These are phyloP conservation scores for Mycena venus DNA, from an alignment of 768 basidiomycete genomes.

Conservation along the genomic window DNA sequence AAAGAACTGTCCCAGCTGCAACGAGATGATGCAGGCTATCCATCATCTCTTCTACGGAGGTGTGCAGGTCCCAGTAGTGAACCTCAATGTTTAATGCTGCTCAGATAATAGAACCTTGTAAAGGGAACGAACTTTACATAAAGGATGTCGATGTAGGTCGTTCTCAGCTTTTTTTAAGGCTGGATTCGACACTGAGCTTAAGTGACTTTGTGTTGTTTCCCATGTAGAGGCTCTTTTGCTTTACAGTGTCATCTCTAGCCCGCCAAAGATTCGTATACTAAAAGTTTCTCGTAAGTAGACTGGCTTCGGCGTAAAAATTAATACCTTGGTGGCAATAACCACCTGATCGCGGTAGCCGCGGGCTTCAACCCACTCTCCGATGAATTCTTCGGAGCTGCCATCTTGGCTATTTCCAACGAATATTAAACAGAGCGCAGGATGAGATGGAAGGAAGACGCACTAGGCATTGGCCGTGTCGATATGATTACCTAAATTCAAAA, in stretches of 20 bases:
- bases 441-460: neutral
- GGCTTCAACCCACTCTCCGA: constrained; percentile 65
- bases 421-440: neutral
- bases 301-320: neutral
- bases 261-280: constrained; percentile 49
- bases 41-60: constrained; percentile 61
- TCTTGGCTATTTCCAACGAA: neutral
- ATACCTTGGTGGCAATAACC: constrained; percentile 3
- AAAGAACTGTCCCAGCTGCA: constrained; percentile 58
- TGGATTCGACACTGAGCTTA: constrained; percentile 49
- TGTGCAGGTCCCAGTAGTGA: constrained; percentile 64
- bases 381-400: constrained; percentile 34
- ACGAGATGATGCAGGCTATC: constrained; percentile 56
- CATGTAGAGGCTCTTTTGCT: constrained; percentile 52
- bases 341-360: constrained; percentile 52
- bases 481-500: neutral
- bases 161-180: constrained; percentile 58
- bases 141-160: constrained; percentile 68
- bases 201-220: constrained; percentile 66
- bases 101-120: too few species aligned
- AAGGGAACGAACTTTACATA: too few species aligned
- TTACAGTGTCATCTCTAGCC: constrained; percentile 35
- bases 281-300: neutral
- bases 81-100: too few species aligned
- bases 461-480: neutral